Percentiles rank a stretch among this genome's conserved stretches.
Conservation (phyloP, 192 early-diverging fungal genomes). For the Backusella circina region DNA sequence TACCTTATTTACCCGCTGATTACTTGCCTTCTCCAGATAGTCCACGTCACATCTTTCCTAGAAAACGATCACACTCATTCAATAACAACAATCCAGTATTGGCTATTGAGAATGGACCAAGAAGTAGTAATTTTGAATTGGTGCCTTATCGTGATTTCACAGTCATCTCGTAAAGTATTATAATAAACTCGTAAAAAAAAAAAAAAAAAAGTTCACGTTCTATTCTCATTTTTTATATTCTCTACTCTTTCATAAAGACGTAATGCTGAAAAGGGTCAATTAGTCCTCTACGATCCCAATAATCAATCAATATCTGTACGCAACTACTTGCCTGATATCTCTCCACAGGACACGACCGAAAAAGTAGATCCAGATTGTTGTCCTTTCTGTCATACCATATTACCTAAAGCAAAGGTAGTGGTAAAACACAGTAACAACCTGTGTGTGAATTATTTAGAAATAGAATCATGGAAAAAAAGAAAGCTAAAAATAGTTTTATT, state of each 20-base stretch:
- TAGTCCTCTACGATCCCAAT: constrained; percentile 67
- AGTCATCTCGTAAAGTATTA: constrained; percentile 43
- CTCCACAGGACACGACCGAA: background rate
- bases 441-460: background rate
- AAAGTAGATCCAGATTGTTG: background rate
- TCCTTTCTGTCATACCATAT: background rate
- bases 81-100: background rate
- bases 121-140: constrained; percentile 32
- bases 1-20: constrained; percentile 28
- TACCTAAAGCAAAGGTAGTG: background rate
- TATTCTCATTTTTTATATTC: no score
- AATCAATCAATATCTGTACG: constrained; percentile 47
- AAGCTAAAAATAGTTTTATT: background rate
- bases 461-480: background rate
- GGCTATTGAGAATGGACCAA: background rate
- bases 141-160: constrained; percentile 57
- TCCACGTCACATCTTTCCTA: constrained; percentile 19
- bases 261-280: constrained; percentile 42
- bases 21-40: constrained; percentile 27
- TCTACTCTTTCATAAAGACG: constrained; percentile 28
- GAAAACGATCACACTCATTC: background rate
- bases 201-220: background rate
- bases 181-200: background rate
- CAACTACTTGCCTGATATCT: constrained; percentile 20
- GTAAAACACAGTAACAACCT: background rate